Conservation (phyloP, 179 eudicot species). For the Heliamphora pulchella region DNA sequence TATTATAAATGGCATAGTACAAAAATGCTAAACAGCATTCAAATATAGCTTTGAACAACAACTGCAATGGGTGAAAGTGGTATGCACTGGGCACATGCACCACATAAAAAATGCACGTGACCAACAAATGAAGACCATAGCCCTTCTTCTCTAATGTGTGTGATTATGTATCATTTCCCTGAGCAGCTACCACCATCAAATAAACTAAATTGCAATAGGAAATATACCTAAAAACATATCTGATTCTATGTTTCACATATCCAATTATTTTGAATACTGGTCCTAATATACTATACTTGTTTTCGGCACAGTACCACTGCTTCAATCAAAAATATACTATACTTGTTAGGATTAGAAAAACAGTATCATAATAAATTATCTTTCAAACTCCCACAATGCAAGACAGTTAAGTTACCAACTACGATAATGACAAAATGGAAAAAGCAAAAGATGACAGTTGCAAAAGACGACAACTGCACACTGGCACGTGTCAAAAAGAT, state of each 20-base stretch:
- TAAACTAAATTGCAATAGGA: no score
- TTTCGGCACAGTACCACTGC: no score
- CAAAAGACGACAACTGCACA: not conserved
- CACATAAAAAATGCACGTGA: not conserved
- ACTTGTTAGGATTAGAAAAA: not conserved
- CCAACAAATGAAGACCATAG: not conserved
- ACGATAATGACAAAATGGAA: not conserved
- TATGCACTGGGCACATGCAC: not conserved
- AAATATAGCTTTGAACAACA: not conserved
- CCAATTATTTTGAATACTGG: not conserved
- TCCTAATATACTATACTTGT: not conserved
- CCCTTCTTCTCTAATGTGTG: not conserved
- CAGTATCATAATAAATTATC: not conserved
- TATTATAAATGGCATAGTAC: not conserved
- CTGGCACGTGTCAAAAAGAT: not conserved
- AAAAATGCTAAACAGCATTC: not conserved
- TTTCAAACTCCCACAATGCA: conserved; percentile 3
- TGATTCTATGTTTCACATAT: not conserved
- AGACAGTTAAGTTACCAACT: not conserved
- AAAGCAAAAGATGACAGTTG: not conserved
- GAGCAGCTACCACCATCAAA: not conserved
- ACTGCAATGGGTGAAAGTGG: not conserved
- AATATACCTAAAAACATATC: not conserved
- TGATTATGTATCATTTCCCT: not conserved
- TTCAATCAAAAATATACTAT: not conserved